Evolutionary conservation across 1,284 basidiomycete species (phyloP).

Genomic region (Albatrellus sp.): DNA sequence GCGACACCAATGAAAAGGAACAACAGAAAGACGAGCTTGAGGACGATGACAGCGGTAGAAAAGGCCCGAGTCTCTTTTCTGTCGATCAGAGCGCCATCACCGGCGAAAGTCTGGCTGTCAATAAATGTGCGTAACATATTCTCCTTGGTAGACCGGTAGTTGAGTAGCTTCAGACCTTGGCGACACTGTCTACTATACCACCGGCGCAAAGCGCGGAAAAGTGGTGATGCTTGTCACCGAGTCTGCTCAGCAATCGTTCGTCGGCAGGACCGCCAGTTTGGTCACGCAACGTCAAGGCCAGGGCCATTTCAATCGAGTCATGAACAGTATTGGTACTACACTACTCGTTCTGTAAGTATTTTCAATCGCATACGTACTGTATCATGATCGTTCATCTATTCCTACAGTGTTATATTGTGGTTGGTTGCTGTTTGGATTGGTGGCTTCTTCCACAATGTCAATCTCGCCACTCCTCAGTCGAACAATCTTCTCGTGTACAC

Average conservation of each 20-base stretch:
- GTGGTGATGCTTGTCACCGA: conserved; percentile 26
- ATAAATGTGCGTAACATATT: conserved; percentile 24
- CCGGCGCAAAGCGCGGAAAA: conserved; percentile 37
- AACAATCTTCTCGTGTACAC: conserved; percentile 39
- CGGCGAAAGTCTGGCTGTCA: conserved; percentile 40
- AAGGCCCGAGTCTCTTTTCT: conserved; percentile 34
- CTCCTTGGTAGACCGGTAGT: not conserved
- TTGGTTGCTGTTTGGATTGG: conserved; percentile 34
- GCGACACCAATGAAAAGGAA: too few species aligned
- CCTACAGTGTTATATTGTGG: conserved; percentile 27
- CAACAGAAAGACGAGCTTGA: conserved; percentile 3
- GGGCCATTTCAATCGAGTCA: conserved; percentile 40
- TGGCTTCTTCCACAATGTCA: conserved; percentile 11
- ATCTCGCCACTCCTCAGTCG: conserved; percentile 29
- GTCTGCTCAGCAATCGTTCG: conserved; percentile 31
- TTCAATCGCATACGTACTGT: too few species aligned
- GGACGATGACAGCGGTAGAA: conserved; percentile 11
- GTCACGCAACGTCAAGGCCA: conserved; percentile 21
- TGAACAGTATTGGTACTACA: conserved; percentile 32
- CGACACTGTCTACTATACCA: conserved; percentile 30
- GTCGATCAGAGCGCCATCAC: conserved; percentile 39
- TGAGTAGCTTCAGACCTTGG: conserved; percentile 19
- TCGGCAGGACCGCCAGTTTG: conserved; percentile 33
- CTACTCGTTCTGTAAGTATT: conserved; percentile 27
- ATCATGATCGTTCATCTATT: not conserved